Percentiles rank a stretch among this genome's conserved stretches.
These are phyloP conservation scores for Sugiyamaella pinicola DNA, from an alignment of 1,139 yeast genomes.

Conservation along the genomic window DNA sequence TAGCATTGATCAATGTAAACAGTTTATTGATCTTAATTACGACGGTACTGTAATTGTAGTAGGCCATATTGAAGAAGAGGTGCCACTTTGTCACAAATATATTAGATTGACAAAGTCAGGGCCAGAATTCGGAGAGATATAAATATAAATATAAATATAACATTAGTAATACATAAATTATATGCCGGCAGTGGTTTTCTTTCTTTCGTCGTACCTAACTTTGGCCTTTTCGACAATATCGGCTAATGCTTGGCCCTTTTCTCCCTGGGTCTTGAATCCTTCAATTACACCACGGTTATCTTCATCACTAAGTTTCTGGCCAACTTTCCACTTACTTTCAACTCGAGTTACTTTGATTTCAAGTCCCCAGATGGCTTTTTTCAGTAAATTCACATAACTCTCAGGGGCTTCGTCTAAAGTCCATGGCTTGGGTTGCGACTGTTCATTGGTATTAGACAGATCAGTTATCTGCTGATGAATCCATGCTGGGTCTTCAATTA, in stretches of 20 bases:
- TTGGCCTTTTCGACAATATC: conserved; percentile 15
- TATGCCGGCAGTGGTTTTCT: neutral
- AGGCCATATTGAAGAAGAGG: conserved; percentile 71
- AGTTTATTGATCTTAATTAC: conserved; percentile 57
- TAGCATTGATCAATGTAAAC: conserved; percentile 66
- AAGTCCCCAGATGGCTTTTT: conserved; percentile 62
- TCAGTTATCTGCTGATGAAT: conserved; percentile 51
- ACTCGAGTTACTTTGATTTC: conserved; percentile 54
- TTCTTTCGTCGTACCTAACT: conserved; percentile 21
- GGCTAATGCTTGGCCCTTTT: conserved; percentile 16
- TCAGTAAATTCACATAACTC: conserved; percentile 48
- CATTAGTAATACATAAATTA: neutral
- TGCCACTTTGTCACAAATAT: conserved; percentile 58
- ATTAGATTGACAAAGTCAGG: conserved; percentile 41
- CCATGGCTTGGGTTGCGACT: conserved; percentile 50
- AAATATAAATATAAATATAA: neutral
- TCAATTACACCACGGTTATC: conserved; percentile 58
- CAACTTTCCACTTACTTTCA: conserved; percentile 63
- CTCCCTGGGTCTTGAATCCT: conserved; percentile 42
- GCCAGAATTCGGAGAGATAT: conserved; percentile 19
- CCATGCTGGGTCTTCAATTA: conserved; percentile 48
- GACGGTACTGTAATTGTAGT: conserved; percentile 72
- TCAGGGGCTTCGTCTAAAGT: conserved; percentile 62
- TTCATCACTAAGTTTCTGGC: conserved; percentile 51
- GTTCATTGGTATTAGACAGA: conserved; percentile 55